These are phyloP conservation scores for Hypoxylon sp. DNA, from an alignment of 2,329 filamentous ascomycete species.

Conservation along the genomic window DNA sequence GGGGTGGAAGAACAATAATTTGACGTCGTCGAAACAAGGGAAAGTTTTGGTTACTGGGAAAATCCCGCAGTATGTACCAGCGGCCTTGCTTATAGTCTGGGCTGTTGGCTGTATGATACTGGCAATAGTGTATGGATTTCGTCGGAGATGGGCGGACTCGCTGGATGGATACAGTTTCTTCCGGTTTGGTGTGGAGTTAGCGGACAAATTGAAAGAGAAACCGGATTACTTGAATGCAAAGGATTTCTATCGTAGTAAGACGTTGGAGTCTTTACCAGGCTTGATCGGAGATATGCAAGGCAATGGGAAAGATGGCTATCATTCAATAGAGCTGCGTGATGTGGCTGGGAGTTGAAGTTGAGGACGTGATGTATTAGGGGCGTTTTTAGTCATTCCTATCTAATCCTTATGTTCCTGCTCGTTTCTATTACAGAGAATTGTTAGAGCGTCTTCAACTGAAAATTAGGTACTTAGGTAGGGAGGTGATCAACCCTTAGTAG, in stretches of 20 bases:
- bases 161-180: slow-evolving; percentile 14
- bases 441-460: too few relatives aligned
- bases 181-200: slow-evolving; percentile 9
- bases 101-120: not conserved
- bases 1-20: not conserved
- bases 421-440: too few relatives aligned
- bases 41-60: slow-evolving; percentile 8
- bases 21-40: slow-evolving; percentile 1
- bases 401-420: too few relatives aligned
- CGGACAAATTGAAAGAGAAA: not conserved
- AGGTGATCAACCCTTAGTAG: too few relatives aligned
- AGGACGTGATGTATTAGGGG: not conserved
- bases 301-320: not conserved
- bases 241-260: not conserved
- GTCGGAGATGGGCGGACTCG: slow-evolving; percentile 10
- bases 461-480: too few relatives aligned
- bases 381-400: not conserved
- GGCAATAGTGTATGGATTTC: slow-evolving; percentile 2
- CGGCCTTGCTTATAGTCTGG: not conserved
- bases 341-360: not conserved
- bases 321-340: not conserved
- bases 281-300: not conserved
- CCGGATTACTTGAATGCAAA: not conserved
- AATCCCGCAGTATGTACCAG: not conserved
- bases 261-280: not conserved